Conservation (phyloP, 768 basidiomycete species). For the Naganishia vishniacii region DNA sequence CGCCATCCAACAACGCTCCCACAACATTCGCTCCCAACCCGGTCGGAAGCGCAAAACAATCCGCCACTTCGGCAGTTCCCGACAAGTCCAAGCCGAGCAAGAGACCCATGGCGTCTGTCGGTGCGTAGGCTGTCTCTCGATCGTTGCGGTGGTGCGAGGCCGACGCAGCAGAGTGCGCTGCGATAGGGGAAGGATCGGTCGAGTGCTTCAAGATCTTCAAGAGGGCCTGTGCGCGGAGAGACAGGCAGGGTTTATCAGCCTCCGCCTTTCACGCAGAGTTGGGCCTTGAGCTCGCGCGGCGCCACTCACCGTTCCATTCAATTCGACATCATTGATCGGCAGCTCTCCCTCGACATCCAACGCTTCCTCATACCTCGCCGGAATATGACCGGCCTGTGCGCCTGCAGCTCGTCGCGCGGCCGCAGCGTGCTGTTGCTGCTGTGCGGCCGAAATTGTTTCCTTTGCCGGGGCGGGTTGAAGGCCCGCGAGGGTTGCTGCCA, state of each 20-base stretch:
- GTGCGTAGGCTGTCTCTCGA: slow-evolving; percentile 29
- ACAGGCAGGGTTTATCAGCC: too few relatives aligned
- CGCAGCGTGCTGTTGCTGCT: slow-evolving; percentile 50
- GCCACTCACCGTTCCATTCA: slow-evolving; percentile 74
- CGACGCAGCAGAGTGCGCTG: slow-evolving; percentile 18
- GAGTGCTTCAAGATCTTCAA: slow-evolving; percentile 91
- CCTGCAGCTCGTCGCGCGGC: slow-evolving; percentile 50
- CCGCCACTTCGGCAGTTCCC: slow-evolving; percentile 70
- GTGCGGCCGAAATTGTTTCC: slow-evolving; percentile 53
- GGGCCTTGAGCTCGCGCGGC: neutral
- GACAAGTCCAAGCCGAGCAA: slow-evolving; percentile 87
- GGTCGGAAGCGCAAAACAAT: slow-evolving; percentile 46
- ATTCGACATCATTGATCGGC: slow-evolving; percentile 67
- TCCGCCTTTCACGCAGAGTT: slow-evolving; percentile 3
- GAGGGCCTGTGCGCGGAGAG: slow-evolving; percentile 60
- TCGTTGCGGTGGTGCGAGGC: slow-evolving; percentile 36
- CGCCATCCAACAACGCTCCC: slow-evolving; percentile 53
- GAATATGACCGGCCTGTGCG: slow-evolving; percentile 64
- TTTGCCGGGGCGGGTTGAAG: slow-evolving; percentile 49
- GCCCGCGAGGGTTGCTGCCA: slow-evolving; percentile 89
- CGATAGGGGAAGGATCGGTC: slow-evolving; percentile 60
- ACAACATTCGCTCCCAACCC: slow-evolving; percentile 24
- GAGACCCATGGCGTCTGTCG: slow-evolving; percentile 63
- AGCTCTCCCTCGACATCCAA: slow-evolving; percentile 91
- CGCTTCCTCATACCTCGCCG: slow-evolving; percentile 83